phyloP scores from a whole-genome alignment of 345 rosid species.

The Brassica cretica region DNA sequence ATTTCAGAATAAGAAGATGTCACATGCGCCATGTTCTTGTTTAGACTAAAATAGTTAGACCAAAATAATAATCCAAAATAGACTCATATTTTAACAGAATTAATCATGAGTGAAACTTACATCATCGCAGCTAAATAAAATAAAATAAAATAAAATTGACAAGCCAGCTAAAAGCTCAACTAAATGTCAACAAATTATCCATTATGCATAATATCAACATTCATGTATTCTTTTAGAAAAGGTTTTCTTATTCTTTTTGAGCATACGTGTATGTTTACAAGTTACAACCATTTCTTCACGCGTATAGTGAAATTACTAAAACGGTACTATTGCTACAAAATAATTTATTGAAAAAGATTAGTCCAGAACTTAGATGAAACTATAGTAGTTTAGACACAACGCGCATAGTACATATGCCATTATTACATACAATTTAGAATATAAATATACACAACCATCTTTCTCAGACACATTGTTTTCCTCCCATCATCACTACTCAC shows the following conservation, averaged over 20 bases:
- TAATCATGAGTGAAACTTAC: conserved; percentile 43
- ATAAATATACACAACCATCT: conserved; percentile 26
- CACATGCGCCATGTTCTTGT: conserved; percentile 38
- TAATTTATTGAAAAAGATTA: not conserved
- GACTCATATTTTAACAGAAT: conserved; percentile 24
- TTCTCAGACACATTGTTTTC: not conserved
- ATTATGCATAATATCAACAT: not conserved
- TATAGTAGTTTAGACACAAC: conserved; percentile 1
- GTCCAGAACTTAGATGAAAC: not conserved
- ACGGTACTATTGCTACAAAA: not conserved
- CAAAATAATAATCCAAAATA: conserved; percentile 7
- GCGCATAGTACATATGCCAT: conserved; percentile 19
- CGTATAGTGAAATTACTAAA: not conserved
- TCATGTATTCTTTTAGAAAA: not conserved
- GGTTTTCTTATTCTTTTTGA: not conserved
- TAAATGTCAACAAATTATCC: conserved; percentile 8
- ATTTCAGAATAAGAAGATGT: conserved; percentile 18
- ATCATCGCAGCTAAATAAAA: not conserved
- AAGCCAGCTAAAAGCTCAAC: not conserved
- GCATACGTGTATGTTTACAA: not conserved
- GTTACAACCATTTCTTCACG: not conserved
- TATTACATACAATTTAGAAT: conserved; percentile 5
- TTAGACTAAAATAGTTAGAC: not conserved
- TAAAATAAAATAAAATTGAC: not conserved
- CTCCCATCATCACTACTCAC: conserved; percentile 28